phyloP scores from a whole-genome alignment of 192 early-diverging fungal genomes.

The Oehlia diaphana region DNA sequence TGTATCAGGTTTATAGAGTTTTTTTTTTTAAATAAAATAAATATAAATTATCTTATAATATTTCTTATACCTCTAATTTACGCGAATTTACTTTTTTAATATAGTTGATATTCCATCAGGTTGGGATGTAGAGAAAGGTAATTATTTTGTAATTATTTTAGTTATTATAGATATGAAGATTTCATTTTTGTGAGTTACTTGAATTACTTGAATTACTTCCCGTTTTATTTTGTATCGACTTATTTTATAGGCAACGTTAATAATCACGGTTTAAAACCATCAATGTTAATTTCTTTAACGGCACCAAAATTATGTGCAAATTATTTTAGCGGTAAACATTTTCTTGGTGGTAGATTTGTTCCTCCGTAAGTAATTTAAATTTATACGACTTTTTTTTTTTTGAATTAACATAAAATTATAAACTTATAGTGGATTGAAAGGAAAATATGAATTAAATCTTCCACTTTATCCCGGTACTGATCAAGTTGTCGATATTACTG shows the following conservation, averaged over 20 bases:
- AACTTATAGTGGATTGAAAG: slow-evolving; percentile 51
- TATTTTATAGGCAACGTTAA: slow-evolving; percentile 43
- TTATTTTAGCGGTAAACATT: slow-evolving; percentile 74
- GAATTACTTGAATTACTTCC: slow-evolving; percentile 18
- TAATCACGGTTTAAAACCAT: slow-evolving; percentile 63
- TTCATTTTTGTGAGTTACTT: background rate
- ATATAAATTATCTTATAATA: too few relatives aligned
- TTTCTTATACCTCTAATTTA: background rate
- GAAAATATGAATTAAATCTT: slow-evolving; percentile 63
- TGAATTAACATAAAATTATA: background rate
- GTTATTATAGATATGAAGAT: background rate
- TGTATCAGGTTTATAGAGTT: slow-evolving; percentile 22
- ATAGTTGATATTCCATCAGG: slow-evolving; percentile 93
- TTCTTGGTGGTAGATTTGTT: slow-evolving; percentile 90
- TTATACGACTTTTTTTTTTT: too few relatives aligned
- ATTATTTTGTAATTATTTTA: slow-evolving; percentile 36
- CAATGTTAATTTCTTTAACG: slow-evolving; percentile 88
- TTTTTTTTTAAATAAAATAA: background rate
- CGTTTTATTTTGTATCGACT: background rate
- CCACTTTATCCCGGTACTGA: slow-evolving; percentile 72
- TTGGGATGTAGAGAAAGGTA: slow-evolving; percentile 92
- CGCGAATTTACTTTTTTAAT: slow-evolving; percentile 25
- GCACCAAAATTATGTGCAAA: slow-evolving; percentile 82
- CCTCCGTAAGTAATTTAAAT: slow-evolving; percentile 49
- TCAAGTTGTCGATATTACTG: slow-evolving; percentile 45